phyloP scores from a whole-genome alignment of 345 rosid species.

The Aquilaria malaccensis region DNA sequence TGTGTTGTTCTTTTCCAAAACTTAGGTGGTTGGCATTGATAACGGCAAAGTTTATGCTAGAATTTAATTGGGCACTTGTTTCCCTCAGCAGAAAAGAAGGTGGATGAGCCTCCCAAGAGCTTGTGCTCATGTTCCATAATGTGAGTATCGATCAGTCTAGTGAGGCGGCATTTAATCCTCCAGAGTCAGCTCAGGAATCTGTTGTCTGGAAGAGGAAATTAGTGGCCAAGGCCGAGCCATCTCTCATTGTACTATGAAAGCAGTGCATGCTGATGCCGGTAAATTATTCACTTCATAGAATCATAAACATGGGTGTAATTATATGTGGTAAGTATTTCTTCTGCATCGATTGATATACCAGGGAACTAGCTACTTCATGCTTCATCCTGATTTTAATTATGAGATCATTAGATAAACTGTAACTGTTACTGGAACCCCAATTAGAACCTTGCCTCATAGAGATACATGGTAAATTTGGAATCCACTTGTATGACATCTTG shows the following conservation, averaged over 20 bases:
- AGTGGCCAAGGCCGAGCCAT: constrained; percentile 25
- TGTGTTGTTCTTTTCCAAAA: too few relatives aligned
- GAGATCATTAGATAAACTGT: too few relatives aligned
- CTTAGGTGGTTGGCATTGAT: too few relatives aligned
- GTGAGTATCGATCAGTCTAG: constrained; percentile 26
- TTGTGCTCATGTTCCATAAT: constrained; percentile 67
- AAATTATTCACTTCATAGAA: background rate
- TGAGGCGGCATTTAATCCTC: constrained; percentile 8
- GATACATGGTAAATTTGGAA: too few relatives aligned
- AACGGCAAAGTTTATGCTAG: background rate
- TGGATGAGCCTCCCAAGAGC: constrained; percentile 46
- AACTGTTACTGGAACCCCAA: too few relatives aligned
- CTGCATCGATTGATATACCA: too few relatives aligned
- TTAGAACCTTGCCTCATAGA: too few relatives aligned
- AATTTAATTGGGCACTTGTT: background rate
- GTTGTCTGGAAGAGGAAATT: constrained; percentile 22
- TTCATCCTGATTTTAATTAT: too few relatives aligned
- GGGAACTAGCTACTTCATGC: too few relatives aligned
- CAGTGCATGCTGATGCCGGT: constrained; percentile 22
- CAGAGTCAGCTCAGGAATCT: constrained; percentile 13
- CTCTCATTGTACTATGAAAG: constrained; percentile 19
- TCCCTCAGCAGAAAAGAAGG: constrained; percentile 55
- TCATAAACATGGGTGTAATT: too few relatives aligned
- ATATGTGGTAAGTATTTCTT: too few relatives aligned
- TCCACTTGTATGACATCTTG: too few relatives aligned